A percentile compares a stretch with the other conserved stretches of the same genome.
phyloP scores from a whole-genome alignment of 352 stramenopile genomes.

The Pythium volutum region DNA sequence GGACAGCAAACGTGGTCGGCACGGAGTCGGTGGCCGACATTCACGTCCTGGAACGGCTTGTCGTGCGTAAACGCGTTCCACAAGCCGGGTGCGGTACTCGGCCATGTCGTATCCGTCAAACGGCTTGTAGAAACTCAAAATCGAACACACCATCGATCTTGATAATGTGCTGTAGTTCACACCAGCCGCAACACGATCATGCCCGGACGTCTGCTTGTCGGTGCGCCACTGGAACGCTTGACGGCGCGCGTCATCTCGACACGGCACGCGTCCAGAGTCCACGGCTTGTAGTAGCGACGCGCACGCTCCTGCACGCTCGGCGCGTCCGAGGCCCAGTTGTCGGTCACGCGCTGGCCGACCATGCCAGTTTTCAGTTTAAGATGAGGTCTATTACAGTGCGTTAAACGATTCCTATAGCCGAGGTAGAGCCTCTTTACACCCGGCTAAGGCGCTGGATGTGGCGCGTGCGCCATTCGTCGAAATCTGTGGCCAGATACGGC shows the following conservation, averaged over 20 bases:
- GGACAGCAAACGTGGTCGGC: not conserved
- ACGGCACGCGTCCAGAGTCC: conserved; percentile 1
- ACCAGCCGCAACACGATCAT: not conserved
- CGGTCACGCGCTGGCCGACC: no score
- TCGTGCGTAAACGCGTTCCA: not conserved
- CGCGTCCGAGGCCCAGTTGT: no score
- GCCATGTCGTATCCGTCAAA: not conserved
- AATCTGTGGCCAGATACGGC: not conserved
- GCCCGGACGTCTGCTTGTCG: not conserved
- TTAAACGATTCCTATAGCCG: no score
- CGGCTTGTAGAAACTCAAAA: conserved; percentile 3
- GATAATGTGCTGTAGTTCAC: not conserved
- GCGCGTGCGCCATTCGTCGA: no score
- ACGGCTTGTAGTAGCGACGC: not conserved
- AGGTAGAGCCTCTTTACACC: no score
- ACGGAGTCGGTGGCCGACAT: not conserved
- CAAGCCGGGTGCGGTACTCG: not conserved
- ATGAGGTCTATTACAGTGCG: no score
- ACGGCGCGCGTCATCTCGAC: not conserved
- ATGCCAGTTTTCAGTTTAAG: no score
- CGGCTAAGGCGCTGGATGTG: no score
- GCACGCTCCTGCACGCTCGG: no score
- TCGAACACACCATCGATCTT: not conserved
- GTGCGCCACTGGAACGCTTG: not conserved
- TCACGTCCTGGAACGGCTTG: not conserved